A percentile compares a stretch with the other conserved stretches of the same genome.
Conservation (phyloP, 2,329 filamentous ascomycete species). For the Cryphonectria naterciae region DNA sequence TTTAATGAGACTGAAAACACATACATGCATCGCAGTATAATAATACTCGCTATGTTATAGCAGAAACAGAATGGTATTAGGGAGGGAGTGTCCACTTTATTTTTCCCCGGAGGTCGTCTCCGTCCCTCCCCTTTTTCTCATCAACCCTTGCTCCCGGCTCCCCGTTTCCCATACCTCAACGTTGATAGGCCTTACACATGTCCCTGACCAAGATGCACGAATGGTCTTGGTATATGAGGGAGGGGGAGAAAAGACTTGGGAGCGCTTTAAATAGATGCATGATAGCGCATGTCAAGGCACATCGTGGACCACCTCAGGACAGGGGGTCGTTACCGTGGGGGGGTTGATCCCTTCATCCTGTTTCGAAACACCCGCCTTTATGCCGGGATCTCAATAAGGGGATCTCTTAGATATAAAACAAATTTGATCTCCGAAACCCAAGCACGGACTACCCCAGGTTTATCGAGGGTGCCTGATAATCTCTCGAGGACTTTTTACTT, state of each 20-base stretch:
- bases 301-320: background rate
- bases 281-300: background rate
- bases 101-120: background rate
- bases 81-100: conserved; percentile 15
- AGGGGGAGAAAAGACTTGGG: background rate
- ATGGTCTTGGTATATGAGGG: background rate
- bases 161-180: background rate
- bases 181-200: background rate
- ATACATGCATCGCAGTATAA: conserved; percentile 11
- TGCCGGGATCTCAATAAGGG: background rate
- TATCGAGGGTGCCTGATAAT: background rate
- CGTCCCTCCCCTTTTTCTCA: background rate
- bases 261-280: conserved; percentile 4
- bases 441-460: background rate
- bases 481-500: background rate
- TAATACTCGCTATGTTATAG: background rate
- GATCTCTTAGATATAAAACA: conserved; percentile 13
- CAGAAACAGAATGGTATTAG: conserved; percentile 17
- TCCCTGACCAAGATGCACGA: background rate
- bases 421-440: background rate
- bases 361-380: conserved; percentile 13
- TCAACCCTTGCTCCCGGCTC: conserved; percentile 1
- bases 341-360: conserved; percentile 12
- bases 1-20: background rate
- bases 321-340: conserved; percentile 8